Conservation (phyloP, 768 basidiomycete species). For the Sporobolomyces roseus region DNA sequence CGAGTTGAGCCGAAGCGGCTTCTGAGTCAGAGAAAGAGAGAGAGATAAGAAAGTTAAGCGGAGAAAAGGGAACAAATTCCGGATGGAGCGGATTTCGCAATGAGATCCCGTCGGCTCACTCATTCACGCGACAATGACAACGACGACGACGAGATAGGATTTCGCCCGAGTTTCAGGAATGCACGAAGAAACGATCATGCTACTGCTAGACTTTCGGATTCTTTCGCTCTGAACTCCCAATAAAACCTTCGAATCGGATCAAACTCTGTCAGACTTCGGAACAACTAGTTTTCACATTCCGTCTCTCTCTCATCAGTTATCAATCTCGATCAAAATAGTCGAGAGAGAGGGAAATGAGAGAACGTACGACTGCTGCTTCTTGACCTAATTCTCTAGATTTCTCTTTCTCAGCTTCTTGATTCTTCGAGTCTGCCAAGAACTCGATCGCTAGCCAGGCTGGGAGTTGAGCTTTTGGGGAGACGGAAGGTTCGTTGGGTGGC, state of each 20-base stretch:
- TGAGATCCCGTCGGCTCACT: no score
- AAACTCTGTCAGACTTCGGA: constrained; percentile 33
- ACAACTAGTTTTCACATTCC: constrained; percentile 1
- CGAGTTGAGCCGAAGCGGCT: no score
- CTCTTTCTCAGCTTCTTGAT: constrained; percentile 1
- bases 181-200: not conserved
- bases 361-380: constrained; percentile 33
- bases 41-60: no score
- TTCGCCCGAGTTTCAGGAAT: no score
- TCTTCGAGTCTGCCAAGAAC: constrained; percentile 59
- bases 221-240: constrained; percentile 45
- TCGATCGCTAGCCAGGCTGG: constrained; percentile 77
- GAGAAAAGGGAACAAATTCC: no score
- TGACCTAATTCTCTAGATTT: not conserved
- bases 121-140: no score
- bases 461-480: constrained; percentile 72
- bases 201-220: constrained; percentile 10
- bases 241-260: constrained; percentile 48
- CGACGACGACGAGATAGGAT: no score
- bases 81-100: no score
- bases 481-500: constrained; percentile 52
- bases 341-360: not conserved
- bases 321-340: no score
- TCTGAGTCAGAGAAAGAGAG: no score
- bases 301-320: no score